Evolutionary conservation across 2,329 filamentous ascomycete species (phyloP), one percentile per base, ranked within the genome.

Genomic region (Fusarium virguliforme): DNA sequence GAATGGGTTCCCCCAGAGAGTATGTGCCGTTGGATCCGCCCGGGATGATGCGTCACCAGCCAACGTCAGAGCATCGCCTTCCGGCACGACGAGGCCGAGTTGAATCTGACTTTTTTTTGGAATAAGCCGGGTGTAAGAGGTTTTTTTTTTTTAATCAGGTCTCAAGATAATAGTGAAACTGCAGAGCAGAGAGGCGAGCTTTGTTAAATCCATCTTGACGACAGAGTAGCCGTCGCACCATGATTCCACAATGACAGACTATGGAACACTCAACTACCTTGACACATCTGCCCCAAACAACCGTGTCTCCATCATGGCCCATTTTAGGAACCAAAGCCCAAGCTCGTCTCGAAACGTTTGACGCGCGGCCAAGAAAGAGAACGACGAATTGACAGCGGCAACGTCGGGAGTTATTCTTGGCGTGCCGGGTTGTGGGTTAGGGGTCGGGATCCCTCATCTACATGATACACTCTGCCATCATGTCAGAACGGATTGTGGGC

Each of bases 1-100:
- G 55, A 46, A 46, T 46, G 13, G 28, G 4, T 46, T 41, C 10
- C 41, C 22, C 12, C 8, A 15, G 12, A 28, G 9, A 22, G 26
- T 55, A 35, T 43, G n/a, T 55, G 70, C 67, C 68, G 64, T 68
- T 38, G 41, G 43, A 61, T 68, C 67, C 67, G 68, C 51, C 40
- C 38, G 56, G 51, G 54, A 58, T 8, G 24, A 69, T 60, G 67
- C 69, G 69, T 71, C 67, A 75, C 65, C 68, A 51, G 70, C 55
- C 65, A 70, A 75, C 72, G 74, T 76, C 70, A 75, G 62, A 62
- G 60, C 38, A 69, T 60, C 54, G 60, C 61, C 59, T 63, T 65
- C 40, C 68, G 68, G 68, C 68, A 65, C 70, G 60, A 50, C 9
- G 34, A 62, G 64, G 54, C 70, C 70, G 70, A 72, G 62, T 28